Evolutionary conservation across 1,139 yeast species (phyloP).

Genomic region (Magnusiomyces tetraspermus): DNA sequence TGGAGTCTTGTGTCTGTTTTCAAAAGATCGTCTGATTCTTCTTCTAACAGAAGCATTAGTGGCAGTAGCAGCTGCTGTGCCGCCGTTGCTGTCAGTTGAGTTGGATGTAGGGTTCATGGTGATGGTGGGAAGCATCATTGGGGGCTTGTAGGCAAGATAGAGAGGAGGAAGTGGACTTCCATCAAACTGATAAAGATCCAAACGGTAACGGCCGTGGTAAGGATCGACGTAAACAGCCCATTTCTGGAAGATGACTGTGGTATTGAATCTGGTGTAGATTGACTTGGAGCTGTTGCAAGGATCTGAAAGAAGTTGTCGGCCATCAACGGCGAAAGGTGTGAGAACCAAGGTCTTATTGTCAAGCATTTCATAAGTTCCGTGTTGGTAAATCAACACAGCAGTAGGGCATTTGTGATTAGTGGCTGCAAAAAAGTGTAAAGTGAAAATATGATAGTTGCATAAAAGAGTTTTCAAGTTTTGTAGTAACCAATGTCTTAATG

Average conservation of each 20-base stretch:
- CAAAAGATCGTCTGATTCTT: constrained; percentile 61
- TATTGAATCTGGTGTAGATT: constrained; percentile 61
- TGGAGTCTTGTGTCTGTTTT: constrained; percentile 68
- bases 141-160: constrained; percentile 85
- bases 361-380: constrained; percentile 63
- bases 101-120: constrained; percentile 76
- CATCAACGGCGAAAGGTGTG: constrained; percentile 76
- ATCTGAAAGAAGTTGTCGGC: constrained; percentile 79
- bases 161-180: constrained; percentile 80
- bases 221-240: constrained; percentile 55
- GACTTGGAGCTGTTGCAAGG: constrained; percentile 57
- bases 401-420: constrained; percentile 64
- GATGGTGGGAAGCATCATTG: constrained; percentile 88
- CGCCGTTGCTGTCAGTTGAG: constrained; percentile 17
- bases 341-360: constrained; percentile 60
- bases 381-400: constrained; percentile 79
- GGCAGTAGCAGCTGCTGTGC: constrained; percentile 16
- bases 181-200: constrained; percentile 70
- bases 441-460: neutral
- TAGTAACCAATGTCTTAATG: neutral
- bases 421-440: neutral
- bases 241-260: constrained; percentile 49
- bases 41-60: constrained; percentile 29
- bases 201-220: constrained; percentile 73
- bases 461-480: neutral